These are phyloP conservation scores for Colletotrichum lindemuthianum DNA, from an alignment of 2,329 filamentous ascomycete species.

Conservation along the genomic window DNA sequence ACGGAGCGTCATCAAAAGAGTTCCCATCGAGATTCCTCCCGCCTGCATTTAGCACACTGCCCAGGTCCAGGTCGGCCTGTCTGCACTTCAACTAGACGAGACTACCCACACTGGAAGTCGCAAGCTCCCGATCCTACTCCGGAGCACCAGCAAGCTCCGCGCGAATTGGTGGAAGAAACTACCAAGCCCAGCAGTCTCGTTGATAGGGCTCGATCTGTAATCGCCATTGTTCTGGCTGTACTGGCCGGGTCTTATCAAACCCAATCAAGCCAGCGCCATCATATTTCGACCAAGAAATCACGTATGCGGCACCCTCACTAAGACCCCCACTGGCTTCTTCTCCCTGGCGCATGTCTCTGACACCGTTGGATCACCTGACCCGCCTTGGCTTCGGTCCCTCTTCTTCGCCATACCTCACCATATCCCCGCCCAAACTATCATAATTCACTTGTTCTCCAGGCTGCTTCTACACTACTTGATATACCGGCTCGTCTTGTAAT, in stretches of 20 bases:
- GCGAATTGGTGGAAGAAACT: constrained; percentile 36
- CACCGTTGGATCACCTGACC: constrained; percentile 33
- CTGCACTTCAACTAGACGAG: constrained; percentile 27
- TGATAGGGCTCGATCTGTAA: constrained; percentile 16
- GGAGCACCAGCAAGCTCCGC: constrained; percentile 10
- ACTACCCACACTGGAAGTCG: constrained; percentile 21
- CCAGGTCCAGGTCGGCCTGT: constrained; percentile 2
- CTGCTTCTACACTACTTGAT: constrained; percentile 18
- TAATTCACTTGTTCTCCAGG: neutral
- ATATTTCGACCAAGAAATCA: constrained; percentile 21
- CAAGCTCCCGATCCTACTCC: constrained; percentile 21
- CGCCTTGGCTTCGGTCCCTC: constrained; percentile 20
- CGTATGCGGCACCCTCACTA: constrained; percentile 34
- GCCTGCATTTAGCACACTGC: constrained; percentile 22
- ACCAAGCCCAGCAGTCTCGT: constrained; percentile 15
- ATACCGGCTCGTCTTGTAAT: constrained; percentile 30
- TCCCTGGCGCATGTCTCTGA: constrained; percentile 28
- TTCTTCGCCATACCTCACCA: constrained; percentile 25
- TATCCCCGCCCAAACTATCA: constrained; percentile 1
- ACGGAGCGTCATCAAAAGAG: constrained; percentile 26
- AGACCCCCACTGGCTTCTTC: constrained; percentile 34
- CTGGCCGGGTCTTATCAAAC: constrained; percentile 25
- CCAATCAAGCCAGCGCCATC: constrained; percentile 3
- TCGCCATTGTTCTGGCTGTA: constrained; percentile 7
- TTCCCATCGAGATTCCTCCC: constrained; percentile 32